These are phyloP conservation scores for Apiospora hydei DNA, from an alignment of 2,329 filamentous ascomycete genomes.

Conservation along the genomic window DNA sequence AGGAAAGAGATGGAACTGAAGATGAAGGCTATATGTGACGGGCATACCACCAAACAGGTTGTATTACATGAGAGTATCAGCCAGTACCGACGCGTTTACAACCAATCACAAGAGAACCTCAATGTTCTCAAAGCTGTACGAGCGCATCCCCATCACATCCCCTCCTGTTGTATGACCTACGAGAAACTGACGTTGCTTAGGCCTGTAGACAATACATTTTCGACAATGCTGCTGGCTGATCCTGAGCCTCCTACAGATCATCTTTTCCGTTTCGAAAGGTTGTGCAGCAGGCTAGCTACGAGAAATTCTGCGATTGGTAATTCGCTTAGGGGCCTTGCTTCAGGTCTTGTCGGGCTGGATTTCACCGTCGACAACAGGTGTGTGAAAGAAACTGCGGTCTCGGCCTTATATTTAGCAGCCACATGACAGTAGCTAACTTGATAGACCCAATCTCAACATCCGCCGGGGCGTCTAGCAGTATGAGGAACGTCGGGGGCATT, in stretches of 20 bases:
- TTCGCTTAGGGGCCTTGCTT: neutral
- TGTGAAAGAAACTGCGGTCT: neutral
- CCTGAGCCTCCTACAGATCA: neutral
- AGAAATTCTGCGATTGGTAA: neutral
- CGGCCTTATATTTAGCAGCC: neutral
- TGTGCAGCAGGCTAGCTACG: constrained; percentile 3
- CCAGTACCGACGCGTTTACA: constrained; percentile 87
- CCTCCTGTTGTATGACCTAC: constrained; percentile 19
- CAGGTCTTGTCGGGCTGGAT: constrained; percentile 1
- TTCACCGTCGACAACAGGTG: neutral
- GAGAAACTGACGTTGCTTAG: constrained; percentile 33
- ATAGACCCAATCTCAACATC: neutral
- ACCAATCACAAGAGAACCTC: constrained; percentile 80
- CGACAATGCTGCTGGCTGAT: constrained; percentile 36
- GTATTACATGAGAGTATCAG: constrained; percentile 85
- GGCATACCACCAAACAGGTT: constrained; percentile 73
- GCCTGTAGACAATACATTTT: constrained; percentile 65
- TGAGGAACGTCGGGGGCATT: neutral
- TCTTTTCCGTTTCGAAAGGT: constrained; percentile 6
- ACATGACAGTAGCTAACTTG: constrained; percentile 2
- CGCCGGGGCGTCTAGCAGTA: neutral
- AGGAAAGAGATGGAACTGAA: constrained; percentile 97
- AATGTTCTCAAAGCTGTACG: constrained; percentile 69
- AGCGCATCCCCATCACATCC: constrained; percentile 31
- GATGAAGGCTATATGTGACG: constrained; percentile 97